phyloP scores from a whole-genome alignment of 164 flowering plant genomes.

The Euptelea pleiosperma region DNA sequence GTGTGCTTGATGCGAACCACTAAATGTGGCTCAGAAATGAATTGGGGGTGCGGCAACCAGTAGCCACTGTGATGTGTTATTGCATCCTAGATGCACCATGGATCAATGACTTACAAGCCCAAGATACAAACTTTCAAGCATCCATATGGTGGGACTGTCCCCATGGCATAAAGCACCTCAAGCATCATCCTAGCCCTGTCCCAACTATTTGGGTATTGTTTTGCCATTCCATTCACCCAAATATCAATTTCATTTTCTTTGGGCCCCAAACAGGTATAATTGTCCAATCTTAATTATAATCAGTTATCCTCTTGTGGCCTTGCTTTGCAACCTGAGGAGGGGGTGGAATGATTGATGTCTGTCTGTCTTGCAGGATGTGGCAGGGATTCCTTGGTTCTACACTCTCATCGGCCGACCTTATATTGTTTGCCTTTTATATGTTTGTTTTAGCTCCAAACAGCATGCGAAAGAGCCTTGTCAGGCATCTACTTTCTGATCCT shows the following conservation, averaged over 20 bases:
- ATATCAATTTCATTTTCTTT: neutral
- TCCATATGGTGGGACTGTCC: too few species aligned
- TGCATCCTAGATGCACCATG: too few species aligned
- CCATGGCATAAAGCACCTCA: too few species aligned
- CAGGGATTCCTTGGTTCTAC: conserved; percentile 90
- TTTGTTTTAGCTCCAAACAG: conserved; percentile 81
- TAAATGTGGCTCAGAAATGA: too few species aligned
- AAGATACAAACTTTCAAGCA: too few species aligned
- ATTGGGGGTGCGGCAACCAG: too few species aligned
- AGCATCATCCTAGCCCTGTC: neutral
- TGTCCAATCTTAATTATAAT: neutral
- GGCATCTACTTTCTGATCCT: conserved; percentile 88
- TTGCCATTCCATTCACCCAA: neutral
- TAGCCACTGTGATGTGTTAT: too few species aligned
- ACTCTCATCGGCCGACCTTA: conserved; percentile 75
- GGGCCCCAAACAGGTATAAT: neutral
- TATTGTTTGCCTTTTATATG: conserved; percentile 87
- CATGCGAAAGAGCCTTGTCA: conserved; percentile 69
- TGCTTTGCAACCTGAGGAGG: neutral
- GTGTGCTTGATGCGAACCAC: too few species aligned
- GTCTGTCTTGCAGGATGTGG: conserved; percentile 78
- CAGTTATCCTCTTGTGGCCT: too few species aligned
- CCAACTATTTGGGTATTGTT: neutral
- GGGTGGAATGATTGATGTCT: neutral
- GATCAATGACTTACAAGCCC: too few species aligned